A percentile compares a stretch with the other conserved stretches of the same genome.
phyloP scores from a whole-genome alignment of 139 green algal species.

The Picochlorum sp. region DNA sequence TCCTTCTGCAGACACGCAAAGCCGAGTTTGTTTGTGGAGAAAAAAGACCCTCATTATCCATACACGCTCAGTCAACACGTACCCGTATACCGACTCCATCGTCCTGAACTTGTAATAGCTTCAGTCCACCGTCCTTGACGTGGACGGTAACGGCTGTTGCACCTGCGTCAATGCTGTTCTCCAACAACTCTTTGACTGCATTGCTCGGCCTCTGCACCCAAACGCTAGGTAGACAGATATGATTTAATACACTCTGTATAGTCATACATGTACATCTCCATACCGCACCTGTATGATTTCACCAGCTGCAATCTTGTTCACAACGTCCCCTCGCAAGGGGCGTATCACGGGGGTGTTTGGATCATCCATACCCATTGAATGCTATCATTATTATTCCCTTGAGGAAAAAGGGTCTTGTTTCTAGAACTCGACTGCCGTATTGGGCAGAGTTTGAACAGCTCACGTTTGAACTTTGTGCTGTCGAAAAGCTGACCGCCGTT shows the following conservation, averaged over 20 bases:
- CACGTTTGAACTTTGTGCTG: too few relatives aligned
- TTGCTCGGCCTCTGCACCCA: conserved; percentile 59
- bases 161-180: conserved; percentile 92
- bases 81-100: conserved; percentile 83
- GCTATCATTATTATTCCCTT: too few relatives aligned
- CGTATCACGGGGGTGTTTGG: conserved; percentile 9
- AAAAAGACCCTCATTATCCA: not conserved
- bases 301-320: conserved; percentile 92
- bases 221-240: conserved; percentile 4
- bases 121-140: conserved; percentile 87
- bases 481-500: too few relatives aligned
- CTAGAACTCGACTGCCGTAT: too few relatives aligned
- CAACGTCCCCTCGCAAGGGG: conserved; percentile 63
- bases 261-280: not conserved
- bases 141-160: conserved; percentile 40
- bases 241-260: not conserved
- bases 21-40: conserved; percentile 1
- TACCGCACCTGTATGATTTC: conserved; percentile 70
- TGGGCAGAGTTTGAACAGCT: too few relatives aligned
- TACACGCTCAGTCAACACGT: not conserved
- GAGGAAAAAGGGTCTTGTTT: too few relatives aligned
- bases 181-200: conserved; percentile 96
- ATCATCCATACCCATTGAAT: not conserved
- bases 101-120: conserved; percentile 87
- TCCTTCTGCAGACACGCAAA: conserved; percentile 39